phyloP scores from a whole-genome alignment of 768 basidiomycete species.

The Lentinula boryana region DNA sequence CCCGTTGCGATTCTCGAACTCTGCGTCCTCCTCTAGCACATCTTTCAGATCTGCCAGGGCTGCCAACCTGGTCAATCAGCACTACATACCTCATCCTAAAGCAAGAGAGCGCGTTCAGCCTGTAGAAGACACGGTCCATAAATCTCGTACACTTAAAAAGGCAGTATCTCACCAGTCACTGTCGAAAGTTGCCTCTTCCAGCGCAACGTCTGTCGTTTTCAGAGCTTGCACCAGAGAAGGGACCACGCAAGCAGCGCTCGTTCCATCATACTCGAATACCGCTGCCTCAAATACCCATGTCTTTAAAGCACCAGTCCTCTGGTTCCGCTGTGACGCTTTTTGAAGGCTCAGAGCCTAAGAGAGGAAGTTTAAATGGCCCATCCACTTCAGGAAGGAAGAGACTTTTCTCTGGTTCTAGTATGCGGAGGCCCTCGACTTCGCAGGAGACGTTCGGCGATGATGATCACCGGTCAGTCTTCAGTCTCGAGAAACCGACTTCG shows the following conservation, averaged over 20 bases:
- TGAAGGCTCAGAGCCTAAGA: slow-evolving; percentile 15
- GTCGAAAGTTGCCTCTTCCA: slow-evolving; percentile 26
- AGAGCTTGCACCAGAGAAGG: slow-evolving; percentile 25
- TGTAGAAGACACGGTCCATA: slow-evolving; percentile 7
- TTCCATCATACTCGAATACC: slow-evolving; percentile 55
- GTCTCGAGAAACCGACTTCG: slow-evolving; percentile 29
- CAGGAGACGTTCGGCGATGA: slow-evolving; percentile 35
- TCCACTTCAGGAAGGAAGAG: slow-evolving; percentile 38
- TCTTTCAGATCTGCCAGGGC: slow-evolving; percentile 39
- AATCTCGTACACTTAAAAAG: slow-evolving; percentile 41
- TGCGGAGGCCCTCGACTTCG: slow-evolving; percentile 47
- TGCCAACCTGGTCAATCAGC: slow-evolving; percentile 15
- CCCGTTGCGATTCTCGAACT: slow-evolving; percentile 10
- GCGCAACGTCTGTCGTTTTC: slow-evolving; percentile 23
- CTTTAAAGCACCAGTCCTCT: slow-evolving; percentile 21
- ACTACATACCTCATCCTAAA: slow-evolving; percentile 20
- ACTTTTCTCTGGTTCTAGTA: slow-evolving; percentile 57
- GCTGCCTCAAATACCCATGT: slow-evolving; percentile 43
- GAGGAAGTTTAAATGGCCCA: slow-evolving; percentile 23
- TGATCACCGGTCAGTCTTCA: slow-evolving; percentile 50
- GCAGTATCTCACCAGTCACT: slow-evolving; percentile 54
- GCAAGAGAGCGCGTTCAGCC: slow-evolving; percentile 19
- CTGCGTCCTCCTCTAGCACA: slow-evolving; percentile 29
- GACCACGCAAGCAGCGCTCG: slow-evolving; percentile 51
- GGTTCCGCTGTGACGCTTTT: slow-evolving; percentile 21